Base-by-base conservation (phyloP, 2,329 filamentous ascomycete genomes). In the Fusarium keratoplasticum region DNA sequence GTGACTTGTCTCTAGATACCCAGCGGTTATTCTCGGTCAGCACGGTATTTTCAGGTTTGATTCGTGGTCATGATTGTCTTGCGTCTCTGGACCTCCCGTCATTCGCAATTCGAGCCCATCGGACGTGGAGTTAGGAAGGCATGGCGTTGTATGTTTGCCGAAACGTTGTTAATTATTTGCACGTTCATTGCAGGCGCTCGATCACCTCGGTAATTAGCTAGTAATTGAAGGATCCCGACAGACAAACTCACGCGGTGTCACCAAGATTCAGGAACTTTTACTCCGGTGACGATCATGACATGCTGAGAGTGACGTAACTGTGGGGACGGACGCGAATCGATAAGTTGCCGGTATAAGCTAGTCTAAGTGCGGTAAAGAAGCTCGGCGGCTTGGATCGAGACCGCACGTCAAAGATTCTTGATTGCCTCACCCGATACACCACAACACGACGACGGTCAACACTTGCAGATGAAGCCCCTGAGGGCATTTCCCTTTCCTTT, bases 401-500 rank as follows among this genome's bases (percentile, higher is more conserved):
- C 27, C 44, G 35, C 44, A 25, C 59, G 36, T 38, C 36, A 55
- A 54, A 54, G 60, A 67, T 73, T 52, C 35, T 63, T 27, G 47
- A 35, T 62, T 72, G 16, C 55, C 8, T 18, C 22, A 13, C 40
- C 20, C 18, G 22, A 50, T 52, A 52, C 35, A 42, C 54, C 60
- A 42, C 33, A 27, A 40, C 36, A n/a, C 50, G 20, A 50, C 38
- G 31, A 29, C 33, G 11, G 55, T 42, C 27, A 5, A 31, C 52
- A 55, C 27, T 10, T 31, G 11, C 61, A 63, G 44, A 82, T 82
- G 81, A 82, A 77, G 71, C 78, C 79, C 27, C 64, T 84, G 52
- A 78, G 79, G 20, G 80, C 80, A 4, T 94, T 95, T 76, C 91
- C 92, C 1, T 86, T 90, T n/a, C 86, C 90, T 1, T 79, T 96